phyloP scores from a whole-genome alignment of 2,329 filamentous ascomycete genomes.

The Colletotrichum magnum region DNA sequence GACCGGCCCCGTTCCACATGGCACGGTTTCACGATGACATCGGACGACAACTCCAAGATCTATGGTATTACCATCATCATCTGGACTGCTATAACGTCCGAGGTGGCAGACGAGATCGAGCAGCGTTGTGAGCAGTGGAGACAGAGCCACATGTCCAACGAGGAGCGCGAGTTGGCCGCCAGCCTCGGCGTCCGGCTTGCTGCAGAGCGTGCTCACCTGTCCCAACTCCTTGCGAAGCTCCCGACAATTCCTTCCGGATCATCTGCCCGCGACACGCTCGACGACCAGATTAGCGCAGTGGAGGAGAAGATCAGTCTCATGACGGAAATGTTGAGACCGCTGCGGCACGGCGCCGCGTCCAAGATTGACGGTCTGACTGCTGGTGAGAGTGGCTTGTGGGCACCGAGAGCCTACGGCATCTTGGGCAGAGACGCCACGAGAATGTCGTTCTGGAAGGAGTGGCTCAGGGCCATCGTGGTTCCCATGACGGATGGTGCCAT shows the following conservation, averaged over 20 bases:
- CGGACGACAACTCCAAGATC: slow-evolving; percentile 89
- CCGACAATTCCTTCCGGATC: slow-evolving; percentile 87
- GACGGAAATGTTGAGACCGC: slow-evolving; percentile 93
- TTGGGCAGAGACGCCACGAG: slow-evolving; percentile 86
- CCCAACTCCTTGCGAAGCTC: slow-evolving; percentile 86
- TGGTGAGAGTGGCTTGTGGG: slow-evolving; percentile 96
- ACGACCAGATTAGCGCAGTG: slow-evolving; percentile 94
- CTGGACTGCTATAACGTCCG: slow-evolving; percentile 88
- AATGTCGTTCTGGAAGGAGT: slow-evolving; percentile 98
- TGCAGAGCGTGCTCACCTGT: slow-evolving; percentile 89
- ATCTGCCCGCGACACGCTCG: slow-evolving; percentile 83
- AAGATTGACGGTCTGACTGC: slow-evolving; percentile 98
- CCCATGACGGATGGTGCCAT: slow-evolving; percentile 94
- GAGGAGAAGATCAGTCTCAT: slow-evolving; percentile 98
- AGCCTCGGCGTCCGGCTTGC: slow-evolving; percentile 92
- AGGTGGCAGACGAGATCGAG: slow-evolving; percentile 87
- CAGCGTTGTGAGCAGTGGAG: slow-evolving; percentile 86
- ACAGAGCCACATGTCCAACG: slow-evolving; percentile 88
- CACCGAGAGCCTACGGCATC: slow-evolving; percentile 92
- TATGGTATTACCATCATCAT: slow-evolving; percentile 93
- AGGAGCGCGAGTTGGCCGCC: slow-evolving; percentile 91
- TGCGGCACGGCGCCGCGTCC: slow-evolving; percentile 93
- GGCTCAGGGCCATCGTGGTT: slow-evolving; percentile 92
- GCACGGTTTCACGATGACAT: slow-evolving; percentile 99
- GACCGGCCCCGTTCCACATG: slow-evolving; percentile 95